Conservation (phyloP, 2,329 filamentous ascomycete species). For the Elsinoe fawcettii region DNA sequence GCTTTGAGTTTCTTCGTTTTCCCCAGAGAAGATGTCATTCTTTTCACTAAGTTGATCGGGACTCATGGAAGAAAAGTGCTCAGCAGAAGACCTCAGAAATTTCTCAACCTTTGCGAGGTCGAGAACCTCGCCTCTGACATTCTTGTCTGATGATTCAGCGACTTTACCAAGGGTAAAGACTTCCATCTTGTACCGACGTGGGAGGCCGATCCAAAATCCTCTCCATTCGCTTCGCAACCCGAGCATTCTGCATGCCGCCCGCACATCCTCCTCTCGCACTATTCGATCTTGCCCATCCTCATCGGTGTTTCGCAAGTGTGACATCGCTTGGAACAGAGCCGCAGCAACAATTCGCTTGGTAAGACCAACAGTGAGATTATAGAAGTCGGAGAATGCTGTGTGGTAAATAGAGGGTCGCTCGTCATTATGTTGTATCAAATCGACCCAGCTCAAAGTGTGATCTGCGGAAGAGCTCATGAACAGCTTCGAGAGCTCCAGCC, state of each 20-base stretch:
- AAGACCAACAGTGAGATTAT: conserved; percentile 58
- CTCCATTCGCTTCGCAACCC: conserved; percentile 40
- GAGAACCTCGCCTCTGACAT: conserved; percentile 15
- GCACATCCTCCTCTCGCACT: conserved; percentile 39
- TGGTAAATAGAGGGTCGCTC: conserved; percentile 62
- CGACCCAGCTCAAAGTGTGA: conserved; percentile 60
- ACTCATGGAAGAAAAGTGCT: conserved; percentile 2
- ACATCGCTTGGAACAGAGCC: conserved; percentile 61
- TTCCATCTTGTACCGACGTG: conserved; percentile 46
- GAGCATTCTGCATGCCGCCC: conserved; percentile 48
- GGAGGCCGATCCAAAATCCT: conserved; percentile 45
- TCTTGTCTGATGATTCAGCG: neutral
- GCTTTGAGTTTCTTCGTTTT: conserved; percentile 30
- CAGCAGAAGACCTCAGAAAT: conserved; percentile 26
- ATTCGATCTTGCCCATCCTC: conserved; percentile 24
- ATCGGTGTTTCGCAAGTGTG: conserved; percentile 51
- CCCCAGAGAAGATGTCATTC: neutral
- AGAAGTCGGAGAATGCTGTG: conserved; percentile 69
- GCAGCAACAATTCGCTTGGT: conserved; percentile 65
- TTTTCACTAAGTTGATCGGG: conserved; percentile 16
- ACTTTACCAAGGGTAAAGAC: conserved; percentile 33
- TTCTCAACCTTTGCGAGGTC: conserved; percentile 38
- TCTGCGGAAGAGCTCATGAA: conserved; percentile 64
- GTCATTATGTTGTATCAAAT: conserved; percentile 39
- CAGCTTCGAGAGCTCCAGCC: conserved; percentile 57